Percentiles rank a stretch among this genome's conserved stretches.
Conservation (phyloP, 768 basidiomycete species). For the Neoboletus brunneissimus region DNA sequence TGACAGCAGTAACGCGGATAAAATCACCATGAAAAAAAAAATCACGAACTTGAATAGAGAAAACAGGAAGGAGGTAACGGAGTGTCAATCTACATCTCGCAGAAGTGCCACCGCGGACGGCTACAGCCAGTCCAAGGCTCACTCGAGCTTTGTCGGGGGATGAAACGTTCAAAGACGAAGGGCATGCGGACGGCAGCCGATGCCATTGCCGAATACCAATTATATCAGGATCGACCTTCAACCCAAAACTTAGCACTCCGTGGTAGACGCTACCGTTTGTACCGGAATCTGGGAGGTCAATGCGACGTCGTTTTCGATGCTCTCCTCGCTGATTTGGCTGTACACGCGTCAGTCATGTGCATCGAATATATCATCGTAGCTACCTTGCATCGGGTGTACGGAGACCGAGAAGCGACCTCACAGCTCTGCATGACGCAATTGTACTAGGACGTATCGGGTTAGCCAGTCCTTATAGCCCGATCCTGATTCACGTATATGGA, state of each 20-base stretch:
- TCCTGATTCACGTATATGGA: too few relatives aligned
- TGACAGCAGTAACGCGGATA: too few relatives aligned
- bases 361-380: neutral
- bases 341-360: neutral
- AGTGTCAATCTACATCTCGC: neutral
- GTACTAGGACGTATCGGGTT: neutral
- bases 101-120: neutral
- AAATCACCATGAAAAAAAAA: neutral
- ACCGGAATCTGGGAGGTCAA: slow-evolving; percentile 9
- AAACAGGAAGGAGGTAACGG: neutral
- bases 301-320: neutral
- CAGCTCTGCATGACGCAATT: slow-evolving; percentile 17
- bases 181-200: neutral
- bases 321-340: neutral
- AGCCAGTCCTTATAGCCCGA: neutral
- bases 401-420: slow-evolving; percentile 16
- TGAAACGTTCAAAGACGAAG: neutral
- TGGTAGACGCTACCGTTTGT: neutral
- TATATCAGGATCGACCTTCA: too few relatives aligned
- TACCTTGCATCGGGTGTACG: neutral
- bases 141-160: neutral
- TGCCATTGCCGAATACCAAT: too few relatives aligned
- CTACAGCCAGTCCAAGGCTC: neutral
- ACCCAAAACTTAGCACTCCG: neutral
- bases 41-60: neutral